Evolutionary conservation across 108 stramenopile species (phyloP).

Genomic region (Cyclotella distinguenda): DNA sequence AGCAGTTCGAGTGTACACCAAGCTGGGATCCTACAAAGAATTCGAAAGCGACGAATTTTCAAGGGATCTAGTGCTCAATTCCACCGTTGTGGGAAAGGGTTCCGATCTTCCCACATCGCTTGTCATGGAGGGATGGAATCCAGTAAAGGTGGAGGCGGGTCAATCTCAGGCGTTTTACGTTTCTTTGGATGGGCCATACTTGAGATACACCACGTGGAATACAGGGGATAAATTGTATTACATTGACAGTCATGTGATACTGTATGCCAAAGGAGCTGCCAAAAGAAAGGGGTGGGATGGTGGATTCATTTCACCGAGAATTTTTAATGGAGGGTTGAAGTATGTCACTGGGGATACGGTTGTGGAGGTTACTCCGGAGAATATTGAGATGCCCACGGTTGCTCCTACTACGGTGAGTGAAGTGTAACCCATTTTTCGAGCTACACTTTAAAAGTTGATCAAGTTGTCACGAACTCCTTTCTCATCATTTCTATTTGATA

Average conservation of each 20-base stretch:
- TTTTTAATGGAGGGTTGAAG: conserved; percentile 19
- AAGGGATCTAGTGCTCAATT: conserved; percentile 9
- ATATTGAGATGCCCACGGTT: conserved; percentile 1
- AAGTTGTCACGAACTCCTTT: background rate
- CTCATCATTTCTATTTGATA: background rate
- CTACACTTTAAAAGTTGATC: background rate
- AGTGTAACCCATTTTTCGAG: background rate
- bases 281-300: conserved; percentile 18
- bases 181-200: background rate
- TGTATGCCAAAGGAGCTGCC: conserved; percentile 10
- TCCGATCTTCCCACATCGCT: conserved; percentile 5
- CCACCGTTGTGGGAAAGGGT: conserved; percentile 8
- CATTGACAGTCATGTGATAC: conserved; percentile 9
- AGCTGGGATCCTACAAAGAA: conserved; percentile 4
- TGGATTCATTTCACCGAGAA: background rate
- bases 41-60: conserved; percentile 17
- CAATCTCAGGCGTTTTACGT: conserved; percentile 13
- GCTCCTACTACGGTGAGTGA: background rate
- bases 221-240: background rate
- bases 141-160: background rate
- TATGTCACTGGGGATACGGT: background rate
- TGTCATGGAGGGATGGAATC: conserved; percentile 9
- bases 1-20: conserved; percentile 8
- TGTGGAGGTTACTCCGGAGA: conserved; percentile 4
- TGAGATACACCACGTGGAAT: background rate